A percentile compares a stretch with the other conserved stretches of the same genome.
Evolutionary conservation across 176 grass and related monocot genomes (phyloP).

Genomic region (Cocos nucifera): DNA sequence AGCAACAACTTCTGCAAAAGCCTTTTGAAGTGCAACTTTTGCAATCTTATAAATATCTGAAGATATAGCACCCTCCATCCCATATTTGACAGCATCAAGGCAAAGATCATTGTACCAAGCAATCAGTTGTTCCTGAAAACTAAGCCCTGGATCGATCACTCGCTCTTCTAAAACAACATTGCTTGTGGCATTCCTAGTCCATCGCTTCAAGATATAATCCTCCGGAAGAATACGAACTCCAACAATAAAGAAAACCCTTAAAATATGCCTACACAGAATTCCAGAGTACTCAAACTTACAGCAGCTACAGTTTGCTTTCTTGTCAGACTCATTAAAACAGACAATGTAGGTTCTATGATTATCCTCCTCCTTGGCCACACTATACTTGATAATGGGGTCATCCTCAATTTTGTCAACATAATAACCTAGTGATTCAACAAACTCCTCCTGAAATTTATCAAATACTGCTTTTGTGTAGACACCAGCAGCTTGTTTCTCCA

Average conservation of each 20-base stretch:
- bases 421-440: slow-evolving; percentile 52
- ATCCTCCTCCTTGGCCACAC: slow-evolving; percentile 37
- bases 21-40: slow-evolving; percentile 48
- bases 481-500: slow-evolving; percentile 48
- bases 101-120: slow-evolving; percentile 56
- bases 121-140: slow-evolving; percentile 26
- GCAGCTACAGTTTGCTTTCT: slow-evolving; percentile 39
- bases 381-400: slow-evolving; percentile 26
- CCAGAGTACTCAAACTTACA: slow-evolving; percentile 52
- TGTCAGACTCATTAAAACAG: slow-evolving; percentile 28
- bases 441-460: slow-evolving; percentile 50
- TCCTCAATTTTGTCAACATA: slow-evolving; percentile 44
- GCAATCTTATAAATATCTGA: slow-evolving; percentile 46
- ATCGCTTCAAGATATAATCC: slow-evolving; percentile 39
- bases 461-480: slow-evolving; percentile 46
- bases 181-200: slow-evolving; percentile 34
- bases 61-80: slow-evolving; percentile 27
- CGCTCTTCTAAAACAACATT: slow-evolving; percentile 17
- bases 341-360: slow-evolving; percentile 23
- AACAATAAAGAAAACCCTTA: slow-evolving; percentile 50
- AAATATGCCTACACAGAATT: slow-evolving; percentile 53
- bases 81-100: slow-evolving; percentile 27
- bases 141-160: slow-evolving; percentile 11
- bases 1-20: slow-evolving; percentile 34
- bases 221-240: slow-evolving; percentile 32